phyloP scores from a whole-genome alignment of 1,284 basidiomycete species.

The Vanrija humicola region DNA sequence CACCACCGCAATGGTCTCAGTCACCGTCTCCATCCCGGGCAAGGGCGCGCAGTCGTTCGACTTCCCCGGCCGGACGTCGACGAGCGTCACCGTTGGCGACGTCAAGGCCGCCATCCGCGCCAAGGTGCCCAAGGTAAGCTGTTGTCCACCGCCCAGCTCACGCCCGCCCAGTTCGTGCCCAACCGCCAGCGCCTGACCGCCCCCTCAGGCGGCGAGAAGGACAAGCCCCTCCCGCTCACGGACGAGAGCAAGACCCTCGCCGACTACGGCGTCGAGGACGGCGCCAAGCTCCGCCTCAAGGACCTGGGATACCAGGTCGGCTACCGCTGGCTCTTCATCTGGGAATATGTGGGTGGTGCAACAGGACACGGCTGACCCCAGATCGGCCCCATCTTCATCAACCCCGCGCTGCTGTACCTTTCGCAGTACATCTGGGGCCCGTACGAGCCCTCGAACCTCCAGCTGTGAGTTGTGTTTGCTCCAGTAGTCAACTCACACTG shows the following conservation, averaged over 20 bases:
- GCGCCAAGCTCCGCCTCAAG: slow-evolving; percentile 65
- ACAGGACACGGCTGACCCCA: slow-evolving; percentile 40
- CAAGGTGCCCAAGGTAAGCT: slow-evolving; percentile 52
- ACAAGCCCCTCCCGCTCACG: slow-evolving; percentile 55
- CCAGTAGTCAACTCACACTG: background rate
- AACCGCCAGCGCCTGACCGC: slow-evolving; percentile 68
- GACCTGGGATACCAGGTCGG: slow-evolving; percentile 83
- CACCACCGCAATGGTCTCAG: slow-evolving; percentile 55
- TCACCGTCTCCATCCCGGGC: slow-evolving; percentile 56
- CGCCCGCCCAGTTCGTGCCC: slow-evolving; percentile 57
- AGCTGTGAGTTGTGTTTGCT: slow-evolving; percentile 26
- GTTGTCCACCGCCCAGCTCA: background rate
- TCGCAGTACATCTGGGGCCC: slow-evolving; percentile 38
- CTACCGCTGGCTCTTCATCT: slow-evolving; percentile 79
- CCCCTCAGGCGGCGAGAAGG: slow-evolving; percentile 18
- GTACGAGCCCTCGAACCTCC: slow-evolving; percentile 34
- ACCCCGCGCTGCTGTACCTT: slow-evolving; percentile 78
- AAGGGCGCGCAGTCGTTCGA: slow-evolving; percentile 60
- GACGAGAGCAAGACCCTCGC: slow-evolving; percentile 61
- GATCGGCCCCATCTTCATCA: slow-evolving; percentile 86
- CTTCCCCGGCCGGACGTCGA: slow-evolving; percentile 52
- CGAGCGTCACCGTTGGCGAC: slow-evolving; percentile 48
- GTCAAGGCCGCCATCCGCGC: slow-evolving; percentile 48
- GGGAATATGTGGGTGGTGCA: slow-evolving; percentile 74
- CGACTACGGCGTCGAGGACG: slow-evolving; percentile 58